A percentile compares a stretch with the other conserved stretches of the same genome.
These are phyloP conservation scores for Aulographum hederae DNA, from an alignment of 2,329 filamentous ascomycete genomes.

Conservation along the genomic window DNA sequence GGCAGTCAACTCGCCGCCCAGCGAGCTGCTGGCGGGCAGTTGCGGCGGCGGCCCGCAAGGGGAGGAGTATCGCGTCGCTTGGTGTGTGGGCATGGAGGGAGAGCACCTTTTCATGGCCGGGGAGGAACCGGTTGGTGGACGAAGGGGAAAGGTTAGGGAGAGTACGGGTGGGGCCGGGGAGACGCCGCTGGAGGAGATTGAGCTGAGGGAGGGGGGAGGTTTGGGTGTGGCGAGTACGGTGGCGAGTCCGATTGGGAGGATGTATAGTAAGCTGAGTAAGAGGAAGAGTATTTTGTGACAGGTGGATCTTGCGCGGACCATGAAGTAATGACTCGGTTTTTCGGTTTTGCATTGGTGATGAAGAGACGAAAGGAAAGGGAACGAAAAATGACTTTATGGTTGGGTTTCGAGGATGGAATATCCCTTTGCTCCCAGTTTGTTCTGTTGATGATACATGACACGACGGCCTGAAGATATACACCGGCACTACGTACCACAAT, in stretches of 20 bases:
- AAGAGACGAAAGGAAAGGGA: too few relatives aligned
- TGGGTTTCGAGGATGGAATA: too few relatives aligned
- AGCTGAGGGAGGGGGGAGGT: too few relatives aligned
- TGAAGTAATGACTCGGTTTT: too few relatives aligned
- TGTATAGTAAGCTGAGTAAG: slow-evolving; percentile 18
- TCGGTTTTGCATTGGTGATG: too few relatives aligned
- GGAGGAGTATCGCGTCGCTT: slow-evolving; percentile 26
- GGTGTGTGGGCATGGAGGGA: slow-evolving; percentile 26
- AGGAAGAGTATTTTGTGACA: slow-evolving; percentile 18
- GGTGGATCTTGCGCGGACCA: too few relatives aligned
- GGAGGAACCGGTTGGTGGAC: slow-evolving; percentile 10
- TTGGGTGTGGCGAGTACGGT: slow-evolving; percentile 15
- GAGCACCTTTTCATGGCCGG: slow-evolving; percentile 36
- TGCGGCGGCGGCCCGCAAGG: slow-evolving; percentile 38
- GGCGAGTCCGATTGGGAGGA: slow-evolving; percentile 14
- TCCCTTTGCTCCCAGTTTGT: too few relatives aligned
- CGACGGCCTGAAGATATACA: too few relatives aligned
- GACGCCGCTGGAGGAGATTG: slow-evolving; percentile 7
- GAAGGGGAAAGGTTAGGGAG: slow-evolving; percentile 1
- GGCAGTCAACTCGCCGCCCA: slow-evolving; percentile 46
- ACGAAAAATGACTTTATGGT: too few relatives aligned
- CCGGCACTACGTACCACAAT: too few relatives aligned
- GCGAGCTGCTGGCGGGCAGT: slow-evolving; percentile 30
- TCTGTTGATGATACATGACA: too few relatives aligned
- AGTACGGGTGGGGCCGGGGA: slow-evolving; percentile 8